Conservation (phyloP, 495 filamentous ascomycete genomes). For the Daldinia caldariorum region DNA sequence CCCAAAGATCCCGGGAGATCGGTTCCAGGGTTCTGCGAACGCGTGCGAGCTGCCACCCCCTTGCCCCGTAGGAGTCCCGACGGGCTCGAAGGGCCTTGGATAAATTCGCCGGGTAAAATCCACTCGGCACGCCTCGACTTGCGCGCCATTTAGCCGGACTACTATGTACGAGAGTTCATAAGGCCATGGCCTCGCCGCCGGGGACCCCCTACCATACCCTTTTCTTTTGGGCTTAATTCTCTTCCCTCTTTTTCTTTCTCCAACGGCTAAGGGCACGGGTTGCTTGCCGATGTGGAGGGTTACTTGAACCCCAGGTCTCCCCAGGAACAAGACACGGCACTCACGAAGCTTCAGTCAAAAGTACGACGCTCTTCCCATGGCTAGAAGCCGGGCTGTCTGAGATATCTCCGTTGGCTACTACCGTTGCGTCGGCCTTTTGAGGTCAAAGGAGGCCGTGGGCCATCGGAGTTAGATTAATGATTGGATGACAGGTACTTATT, state of each 20-base stretch:
- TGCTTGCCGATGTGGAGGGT: constrained; percentile 34
- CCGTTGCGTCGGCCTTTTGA: constrained; percentile 23
- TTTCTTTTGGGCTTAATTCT: not conserved
- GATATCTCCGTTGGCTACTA: constrained; percentile 39
- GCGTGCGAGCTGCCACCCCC: constrained; percentile 17
- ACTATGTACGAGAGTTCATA: not conserved
- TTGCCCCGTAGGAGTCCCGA: constrained; percentile 22
- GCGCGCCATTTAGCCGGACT: constrained; percentile 40
- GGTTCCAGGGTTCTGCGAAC: constrained; percentile 37
- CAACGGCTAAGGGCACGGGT: constrained; percentile 35
- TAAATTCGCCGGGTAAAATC: constrained; percentile 39
- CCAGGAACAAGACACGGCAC: constrained; percentile 37
- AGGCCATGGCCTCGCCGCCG: constrained; percentile 1
- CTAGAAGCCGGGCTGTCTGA: constrained; percentile 6
- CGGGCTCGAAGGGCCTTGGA: constrained; percentile 41
- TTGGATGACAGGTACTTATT: constrained; percentile 1
- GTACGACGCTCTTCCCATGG: not conserved
- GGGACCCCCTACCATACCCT: constrained; percentile 13
- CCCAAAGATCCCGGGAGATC: constrained; percentile 38
- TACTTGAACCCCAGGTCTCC: constrained; percentile 25
- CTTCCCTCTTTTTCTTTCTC: constrained; percentile 20
- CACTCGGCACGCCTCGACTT: constrained; percentile 34
- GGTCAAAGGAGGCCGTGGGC: constrained; percentile 8
- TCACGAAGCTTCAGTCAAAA: constrained; percentile 17
- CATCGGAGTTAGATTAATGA: constrained; percentile 24